Percentiles rank a stretch among this genome's conserved stretches.
These are phyloP conservation scores for Talaromyces rugulosus DNA, from an alignment of 2,329 filamentous ascomycete genomes.

Conservation along the genomic window DNA sequence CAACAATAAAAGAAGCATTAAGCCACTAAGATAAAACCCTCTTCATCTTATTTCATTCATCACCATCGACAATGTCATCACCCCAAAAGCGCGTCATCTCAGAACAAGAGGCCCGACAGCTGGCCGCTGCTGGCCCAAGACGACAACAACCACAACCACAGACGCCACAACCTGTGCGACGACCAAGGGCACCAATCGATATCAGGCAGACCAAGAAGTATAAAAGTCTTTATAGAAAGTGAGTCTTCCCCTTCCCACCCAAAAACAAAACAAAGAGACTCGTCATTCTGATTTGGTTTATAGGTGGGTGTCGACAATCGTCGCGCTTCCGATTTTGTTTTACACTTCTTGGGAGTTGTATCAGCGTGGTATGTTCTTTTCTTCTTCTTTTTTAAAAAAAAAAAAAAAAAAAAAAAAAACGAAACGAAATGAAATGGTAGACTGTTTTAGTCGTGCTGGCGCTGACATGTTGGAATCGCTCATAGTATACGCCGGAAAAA, in stretches of 20 bases:
- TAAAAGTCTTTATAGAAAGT: conserved; percentile 35
- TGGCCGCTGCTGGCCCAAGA: not conserved
- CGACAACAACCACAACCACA: not conserved
- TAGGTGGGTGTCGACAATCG: conserved; percentile 25
- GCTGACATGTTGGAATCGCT: not conserved
- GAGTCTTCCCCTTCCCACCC: conserved; percentile 9
- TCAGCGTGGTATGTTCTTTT: conserved; percentile 19
- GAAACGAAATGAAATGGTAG: not conserved
- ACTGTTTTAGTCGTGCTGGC: not conserved
- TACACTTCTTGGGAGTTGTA: conserved; percentile 24
- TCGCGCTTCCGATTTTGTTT: conserved; percentile 23
- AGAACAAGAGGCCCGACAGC: not conserved
- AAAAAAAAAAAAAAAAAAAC: too few species aligned
- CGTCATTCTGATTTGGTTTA: not conserved
- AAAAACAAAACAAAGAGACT: not conserved
- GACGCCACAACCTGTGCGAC: not conserved
- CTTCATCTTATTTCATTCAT: not conserved
- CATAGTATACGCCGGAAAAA: conserved; percentile 11
- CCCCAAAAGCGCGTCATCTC: conserved; percentile 1
- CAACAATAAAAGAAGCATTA: not conserved
- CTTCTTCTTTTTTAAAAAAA: not conserved
- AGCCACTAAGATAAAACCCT: not conserved
- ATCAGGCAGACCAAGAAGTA: conserved; percentile 40
- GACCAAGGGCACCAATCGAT: conserved; percentile 20
- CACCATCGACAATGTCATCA: not conserved